These are phyloP conservation scores for Globisporangium heterothallicum DNA, from an alignment of 352 stramenopile species.

Conservation along the genomic window DNA sequence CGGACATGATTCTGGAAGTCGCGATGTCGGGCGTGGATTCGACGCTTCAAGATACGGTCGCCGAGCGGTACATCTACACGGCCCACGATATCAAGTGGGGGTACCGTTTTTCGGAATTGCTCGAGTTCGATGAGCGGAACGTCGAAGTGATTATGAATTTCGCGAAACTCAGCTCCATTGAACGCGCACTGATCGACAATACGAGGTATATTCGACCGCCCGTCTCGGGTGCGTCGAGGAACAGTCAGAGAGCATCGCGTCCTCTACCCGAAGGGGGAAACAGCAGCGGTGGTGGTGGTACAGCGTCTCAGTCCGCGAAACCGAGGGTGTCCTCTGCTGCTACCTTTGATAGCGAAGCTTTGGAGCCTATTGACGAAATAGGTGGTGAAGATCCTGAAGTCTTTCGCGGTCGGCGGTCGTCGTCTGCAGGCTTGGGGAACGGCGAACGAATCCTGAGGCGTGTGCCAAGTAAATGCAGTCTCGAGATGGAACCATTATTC, in stretches of 20 bases:
- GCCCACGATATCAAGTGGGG: slow-evolving; percentile 57
- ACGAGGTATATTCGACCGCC: slow-evolving; percentile 33
- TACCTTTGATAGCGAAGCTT: too few relatives aligned
- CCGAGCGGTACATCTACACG: slow-evolving; percentile 76
- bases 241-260: too few relatives aligned
- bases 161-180: slow-evolving; percentile 60
- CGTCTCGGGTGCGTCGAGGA: too few relatives aligned
- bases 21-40: slow-evolving; percentile 77
- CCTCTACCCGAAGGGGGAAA: slow-evolving; percentile 4
- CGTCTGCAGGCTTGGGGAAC: slow-evolving; percentile 15
- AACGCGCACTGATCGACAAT: slow-evolving; percentile 46
- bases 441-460: slow-evolving; percentile 6
- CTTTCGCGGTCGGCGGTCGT: slow-evolving; percentile 10
- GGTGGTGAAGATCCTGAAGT: slow-evolving; percentile 8
- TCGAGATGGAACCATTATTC: slow-evolving; percentile 72
- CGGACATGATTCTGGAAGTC: slow-evolving; percentile 75
- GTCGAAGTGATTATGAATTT: slow-evolving; percentile 78
- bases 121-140: slow-evolving; percentile 66
- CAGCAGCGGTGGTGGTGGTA: too few relatives aligned
- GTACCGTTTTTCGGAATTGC: slow-evolving; percentile 64
- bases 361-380: slow-evolving; percentile 10
- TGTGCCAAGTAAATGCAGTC: slow-evolving; percentile 33
- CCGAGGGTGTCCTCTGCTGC: too few relatives aligned
- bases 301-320: too few relatives aligned
- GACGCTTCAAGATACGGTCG: slow-evolving; percentile 79